Evolutionary conservation across 1,284 basidiomycete genomes (phyloP).

Genomic region (Ceratorhiza oryzae-sativae): DNA sequence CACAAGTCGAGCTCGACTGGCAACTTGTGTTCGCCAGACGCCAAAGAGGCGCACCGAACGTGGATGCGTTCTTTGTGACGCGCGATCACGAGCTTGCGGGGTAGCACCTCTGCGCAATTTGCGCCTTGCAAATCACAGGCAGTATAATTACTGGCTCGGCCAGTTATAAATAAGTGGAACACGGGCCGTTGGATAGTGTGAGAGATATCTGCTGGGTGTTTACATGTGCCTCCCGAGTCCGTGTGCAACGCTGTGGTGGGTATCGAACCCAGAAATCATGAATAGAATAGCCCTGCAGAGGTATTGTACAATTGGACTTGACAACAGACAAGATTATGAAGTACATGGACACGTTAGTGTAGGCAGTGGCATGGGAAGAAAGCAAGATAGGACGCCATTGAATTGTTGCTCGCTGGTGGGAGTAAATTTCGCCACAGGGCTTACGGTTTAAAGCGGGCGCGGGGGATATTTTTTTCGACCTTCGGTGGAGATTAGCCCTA

Average conservation of each 20-base stretch:
- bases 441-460: background rate
- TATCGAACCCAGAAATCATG: background rate
- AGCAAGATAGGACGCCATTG: background rate
- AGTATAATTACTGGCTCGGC: conserved; percentile 11
- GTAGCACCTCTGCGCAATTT: conserved; percentile 19
- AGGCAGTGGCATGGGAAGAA: background rate
- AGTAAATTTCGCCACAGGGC: too few relatives aligned
- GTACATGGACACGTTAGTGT: background rate
- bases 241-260: background rate
- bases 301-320: conserved; percentile 21
- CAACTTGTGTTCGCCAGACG: conserved; percentile 20
- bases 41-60: conserved; percentile 31
- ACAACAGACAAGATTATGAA: conserved; percentile 22
- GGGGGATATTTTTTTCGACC: background rate
- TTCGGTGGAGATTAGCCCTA: background rate
- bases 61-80: conserved; percentile 7
- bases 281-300: background rate
- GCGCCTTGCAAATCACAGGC: conserved; percentile 4
- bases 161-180: conserved; percentile 13
- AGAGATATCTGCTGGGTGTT: background rate
- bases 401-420: background rate
- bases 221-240: background rate
- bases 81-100: conserved; percentile 13
- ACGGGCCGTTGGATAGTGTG: conserved; percentile 1
- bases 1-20: conserved; percentile 18